Base-by-base conservation (phyloP, 495 filamentous ascomycete species). In the Astrothelium subdiscretum region DNA sequence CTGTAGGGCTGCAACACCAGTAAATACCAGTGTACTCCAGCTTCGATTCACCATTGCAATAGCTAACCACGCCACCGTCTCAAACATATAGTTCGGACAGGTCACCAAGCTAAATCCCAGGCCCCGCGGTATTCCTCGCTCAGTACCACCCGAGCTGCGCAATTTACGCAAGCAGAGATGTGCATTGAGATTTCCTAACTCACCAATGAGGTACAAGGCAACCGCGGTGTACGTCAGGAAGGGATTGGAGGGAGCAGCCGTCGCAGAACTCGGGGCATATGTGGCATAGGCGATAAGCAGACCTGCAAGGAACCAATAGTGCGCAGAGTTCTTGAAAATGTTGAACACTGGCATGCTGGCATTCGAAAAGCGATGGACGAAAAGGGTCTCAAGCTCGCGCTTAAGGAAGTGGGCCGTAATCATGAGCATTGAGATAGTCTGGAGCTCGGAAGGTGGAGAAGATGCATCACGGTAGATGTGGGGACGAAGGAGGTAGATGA, bases 61-160 rank as follows among this genome's bases (percentile, higher is more conserved):
- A 48, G 89, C 91, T 20, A 87, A 59, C 94, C 94, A 98, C 0
- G 90, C 82, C 40, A 94, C 66, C 13, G 86, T 80, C 79, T 98
- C 94, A 69, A 96, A 98, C 76, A 92, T 82, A 76, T 98, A 98
- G 79, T 98, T 98, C 26, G 94, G 94, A 80, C 91, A 95, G 13
- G 94, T 98, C 43, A 97, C 94, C 42, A 83, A 68, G 69, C 75
- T 78, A 76, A 96, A 97, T n/a, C 91, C 90, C 61, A 90, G 83
- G 22, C 92, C 92, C 42, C 77, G 76, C 0, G 94, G 94, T 70
- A 98, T 95, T 63, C 89, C 91, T 20, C 91, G 78, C 66, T 95
- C 88, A 5, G 85, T 96, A 62, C 85, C 86, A 57, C 91, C 91
- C n/a, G 80, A 80, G 40, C 83, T 83, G 3, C 94, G 87, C 32